Evolutionary conservation across 345 rosid species (phyloP).

Genomic region (Cardamine resedifolia): DNA sequence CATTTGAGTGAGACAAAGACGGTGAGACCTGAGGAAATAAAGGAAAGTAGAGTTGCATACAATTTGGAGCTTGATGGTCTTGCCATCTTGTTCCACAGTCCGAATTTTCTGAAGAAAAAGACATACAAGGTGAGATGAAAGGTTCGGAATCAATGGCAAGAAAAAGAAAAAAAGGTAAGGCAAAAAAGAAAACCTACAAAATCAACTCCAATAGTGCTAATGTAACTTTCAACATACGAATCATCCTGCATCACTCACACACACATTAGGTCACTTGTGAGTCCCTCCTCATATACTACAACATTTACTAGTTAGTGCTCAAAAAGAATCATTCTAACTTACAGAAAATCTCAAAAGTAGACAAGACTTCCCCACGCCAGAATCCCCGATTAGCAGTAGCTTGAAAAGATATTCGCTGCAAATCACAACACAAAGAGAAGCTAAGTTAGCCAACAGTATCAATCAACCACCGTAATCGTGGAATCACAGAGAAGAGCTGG

Average conservation of each 20-base stretch:
- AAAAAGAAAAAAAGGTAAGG: neutral
- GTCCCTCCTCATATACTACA: too few species aligned
- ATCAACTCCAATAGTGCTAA: conserved; percentile 85
- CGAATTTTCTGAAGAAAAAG: conserved; percentile 62
- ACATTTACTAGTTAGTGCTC: neutral
- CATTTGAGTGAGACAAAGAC: neutral
- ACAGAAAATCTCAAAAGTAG: conserved; percentile 64
- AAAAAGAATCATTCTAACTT: conserved; percentile 13
- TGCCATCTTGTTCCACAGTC: conserved; percentile 90
- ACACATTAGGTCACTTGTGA: too few species aligned
- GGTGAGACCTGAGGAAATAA: neutral
- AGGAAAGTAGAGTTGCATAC: conserved; percentile 37
- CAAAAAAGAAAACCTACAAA: conserved; percentile 58
- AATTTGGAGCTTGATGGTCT: conserved; percentile 83
- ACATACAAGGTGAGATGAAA: conserved; percentile 9
- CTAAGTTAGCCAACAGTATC: neutral
- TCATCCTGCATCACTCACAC: conserved; percentile 52
- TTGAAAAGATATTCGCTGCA: conserved; percentile 64
- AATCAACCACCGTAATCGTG: neutral
- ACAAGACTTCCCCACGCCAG: conserved; percentile 64
- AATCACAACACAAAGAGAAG: neutral
- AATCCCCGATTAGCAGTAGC: conserved; percentile 63
- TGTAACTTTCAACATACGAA: conserved; percentile 78
- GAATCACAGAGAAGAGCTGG: neutral
- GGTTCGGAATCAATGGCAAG: neutral